Conservation (phyloP, 345 rosid genomes). For the thale cress (Arabidopsis thaliana) region TAIR10.1 NC_003075.7:17233001-17233500, state of each 20-base stretch:
- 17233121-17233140: slow-evolving; percentile 43
- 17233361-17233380: slow-evolving; percentile 46
- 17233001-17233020: slow-evolving; percentile 51
- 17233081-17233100: slow-evolving; percentile 40
- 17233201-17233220: slow-evolving; percentile 46
- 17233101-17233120: slow-evolving; percentile 50
- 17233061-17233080: slow-evolving; percentile 49
- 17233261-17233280: slow-evolving; percentile 43
- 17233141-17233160: slow-evolving; percentile 49
- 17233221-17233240: slow-evolving; percentile 49
- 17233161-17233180: slow-evolving; percentile 50
- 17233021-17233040: slow-evolving; percentile 52
- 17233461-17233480: slow-evolving; percentile 44
- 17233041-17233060: slow-evolving; percentile 47
- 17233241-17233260: slow-evolving; percentile 48
- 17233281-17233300: slow-evolving; percentile 49
- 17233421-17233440: slow-evolving; percentile 37
- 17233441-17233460: slow-evolving; percentile 45
- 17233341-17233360: slow-evolving; percentile 46
- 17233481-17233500: slow-evolving; percentile 23
- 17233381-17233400: slow-evolving; percentile 42
- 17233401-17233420: slow-evolving; percentile 41
- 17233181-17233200: slow-evolving; percentile 52
- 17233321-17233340: slow-evolving; percentile 41
- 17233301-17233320: slow-evolving; percentile 41